Percentiles rank a stretch among this genome's conserved stretches.
These are phyloP conservation scores for Ascochyta fabae DNA, from an alignment of 2,329 filamentous ascomycete species.

Conservation along the genomic window DNA sequence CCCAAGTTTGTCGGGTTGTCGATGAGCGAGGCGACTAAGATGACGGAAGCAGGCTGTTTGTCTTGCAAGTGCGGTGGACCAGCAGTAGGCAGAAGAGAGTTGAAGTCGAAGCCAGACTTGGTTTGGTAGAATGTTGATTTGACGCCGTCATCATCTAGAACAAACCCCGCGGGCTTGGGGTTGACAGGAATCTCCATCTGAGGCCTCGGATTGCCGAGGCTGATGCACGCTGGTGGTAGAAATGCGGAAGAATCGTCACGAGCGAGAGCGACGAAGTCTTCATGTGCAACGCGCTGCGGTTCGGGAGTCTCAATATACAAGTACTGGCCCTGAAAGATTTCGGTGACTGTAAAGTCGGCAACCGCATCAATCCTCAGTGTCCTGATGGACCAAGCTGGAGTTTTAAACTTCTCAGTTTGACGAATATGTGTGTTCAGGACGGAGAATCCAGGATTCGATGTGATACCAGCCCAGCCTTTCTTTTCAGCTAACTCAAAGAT, in stretches of 20 bases:
- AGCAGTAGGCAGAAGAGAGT: slow-evolving; percentile 31
- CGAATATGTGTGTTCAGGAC: slow-evolving; percentile 54
- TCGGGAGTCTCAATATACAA: slow-evolving; percentile 53
- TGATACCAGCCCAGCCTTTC: slow-evolving; percentile 47
- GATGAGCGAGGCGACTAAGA: slow-evolving; percentile 59
- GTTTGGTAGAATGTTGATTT: slow-evolving; percentile 55
- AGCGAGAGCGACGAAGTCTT: slow-evolving; percentile 50
- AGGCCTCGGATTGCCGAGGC: slow-evolving; percentile 34
- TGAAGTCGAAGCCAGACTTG: slow-evolving; percentile 56
- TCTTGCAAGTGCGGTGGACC: slow-evolving; percentile 27
- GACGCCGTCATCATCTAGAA: slow-evolving; percentile 9
- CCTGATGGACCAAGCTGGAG: slow-evolving; percentile 48
- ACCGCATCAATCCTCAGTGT: slow-evolving; percentile 51
- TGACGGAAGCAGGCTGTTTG: slow-evolving; percentile 44
- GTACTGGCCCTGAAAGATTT: slow-evolving; percentile 56
- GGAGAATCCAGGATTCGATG: slow-evolving; percentile 49
- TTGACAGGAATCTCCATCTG: slow-evolving; percentile 1
- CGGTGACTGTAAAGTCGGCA: slow-evolving; percentile 51
- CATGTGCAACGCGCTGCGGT: slow-evolving; percentile 41
- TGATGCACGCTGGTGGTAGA: slow-evolving; percentile 38
- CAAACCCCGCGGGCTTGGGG: slow-evolving; percentile 6
- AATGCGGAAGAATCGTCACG: slow-evolving; percentile 32
- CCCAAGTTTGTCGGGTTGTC: slow-evolving; percentile 59
- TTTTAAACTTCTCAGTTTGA: slow-evolving; percentile 52
- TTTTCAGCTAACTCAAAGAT: slow-evolving; percentile 51